Conservation (phyloP, 2,329 filamentous ascomycete genomes). For the Fusarium palustre region DNA sequence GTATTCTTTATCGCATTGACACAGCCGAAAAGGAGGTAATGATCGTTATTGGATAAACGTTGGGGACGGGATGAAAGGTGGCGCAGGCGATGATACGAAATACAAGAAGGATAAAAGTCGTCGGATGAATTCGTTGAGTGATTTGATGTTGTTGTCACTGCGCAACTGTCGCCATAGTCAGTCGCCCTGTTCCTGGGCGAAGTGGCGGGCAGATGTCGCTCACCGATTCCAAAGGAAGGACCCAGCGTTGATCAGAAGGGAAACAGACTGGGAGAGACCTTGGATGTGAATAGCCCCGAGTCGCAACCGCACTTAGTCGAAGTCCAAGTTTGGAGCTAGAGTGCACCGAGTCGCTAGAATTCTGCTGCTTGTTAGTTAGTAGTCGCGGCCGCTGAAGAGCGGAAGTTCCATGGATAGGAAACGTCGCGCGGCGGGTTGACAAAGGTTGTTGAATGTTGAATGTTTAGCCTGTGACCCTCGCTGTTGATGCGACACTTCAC, state of each 20-base stretch:
- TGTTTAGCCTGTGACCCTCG: conserved; percentile 44
- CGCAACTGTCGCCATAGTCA: conserved; percentile 38
- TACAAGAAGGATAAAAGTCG: conserved; percentile 21
- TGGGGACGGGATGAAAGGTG: conserved; percentile 8
- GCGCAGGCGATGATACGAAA: conserved; percentile 14
- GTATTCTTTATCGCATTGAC: conserved; percentile 32
- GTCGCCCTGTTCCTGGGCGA: conserved; percentile 28
- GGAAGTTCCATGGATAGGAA: conserved; percentile 43
- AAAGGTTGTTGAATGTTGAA: conserved; percentile 43
- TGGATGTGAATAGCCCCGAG: conserved; percentile 15
- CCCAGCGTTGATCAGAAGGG: conserved; percentile 32
- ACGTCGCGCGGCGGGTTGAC: conserved; percentile 44
- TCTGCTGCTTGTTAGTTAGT: conserved; percentile 39
- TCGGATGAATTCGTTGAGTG: conserved; percentile 11
- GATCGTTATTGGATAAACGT: conserved; percentile 23
- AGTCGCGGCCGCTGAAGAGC: conserved; percentile 45
- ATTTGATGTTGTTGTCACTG: conserved; percentile 12
- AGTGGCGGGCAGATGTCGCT: conserved; percentile 41
- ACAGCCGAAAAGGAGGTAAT: conserved; percentile 20
- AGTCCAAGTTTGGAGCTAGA: conserved; percentile 30
- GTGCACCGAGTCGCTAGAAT: conserved; percentile 17
- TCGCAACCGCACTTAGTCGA: conserved; percentile 35
- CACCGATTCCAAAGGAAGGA: conserved; percentile 41
- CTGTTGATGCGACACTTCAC: conserved; percentile 49
- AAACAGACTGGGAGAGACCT: conserved; percentile 23